Evolutionary conservation across 371 early-diverging fungal species (phyloP).

Genomic region (Circinella umbellata): DNA sequence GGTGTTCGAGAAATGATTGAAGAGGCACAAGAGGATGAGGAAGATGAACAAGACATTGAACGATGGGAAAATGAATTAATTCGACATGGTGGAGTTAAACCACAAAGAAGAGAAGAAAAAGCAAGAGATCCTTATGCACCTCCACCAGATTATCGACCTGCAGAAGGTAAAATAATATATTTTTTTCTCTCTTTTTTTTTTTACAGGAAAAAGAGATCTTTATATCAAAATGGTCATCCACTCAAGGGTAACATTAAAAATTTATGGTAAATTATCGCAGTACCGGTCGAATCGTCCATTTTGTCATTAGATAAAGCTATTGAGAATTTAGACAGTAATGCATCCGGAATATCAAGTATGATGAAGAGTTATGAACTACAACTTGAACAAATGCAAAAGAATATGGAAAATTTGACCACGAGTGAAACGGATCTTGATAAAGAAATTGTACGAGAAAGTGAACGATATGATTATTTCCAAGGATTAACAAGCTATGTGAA

Average conservation of each 20-base stretch:
- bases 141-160: slow-evolving; percentile 40
- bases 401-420: slow-evolving; percentile 39
- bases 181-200: no score
- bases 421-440: slow-evolving; percentile 43
- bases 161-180: slow-evolving; percentile 32
- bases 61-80: slow-evolving; percentile 76
- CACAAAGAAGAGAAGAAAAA: slow-evolving; percentile 28
- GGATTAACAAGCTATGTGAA: slow-evolving; percentile 62
- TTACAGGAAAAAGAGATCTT: background rate
- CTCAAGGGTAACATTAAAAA: no score
- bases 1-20: slow-evolving; percentile 61
- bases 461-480: slow-evolving; percentile 72
- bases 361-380: slow-evolving; percentile 53
- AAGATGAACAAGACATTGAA: slow-evolving; percentile 61
- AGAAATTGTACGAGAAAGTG: slow-evolving; percentile 53
- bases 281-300: slow-evolving; percentile 56
- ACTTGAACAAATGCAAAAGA: slow-evolving; percentile 48
- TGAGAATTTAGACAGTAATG: slow-evolving; percentile 36
- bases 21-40: slow-evolving; percentile 58
- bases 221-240: no score
- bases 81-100: slow-evolving; percentile 58
- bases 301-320: slow-evolving; percentile 56
- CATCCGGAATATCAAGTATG: slow-evolving; percentile 37
- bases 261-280: slow-evolving; percentile 27
- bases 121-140: slow-evolving; percentile 24